Conservation (phyloP, 2,329 filamentous ascomycete species). For the Ceratocystis ficicola region DNA sequence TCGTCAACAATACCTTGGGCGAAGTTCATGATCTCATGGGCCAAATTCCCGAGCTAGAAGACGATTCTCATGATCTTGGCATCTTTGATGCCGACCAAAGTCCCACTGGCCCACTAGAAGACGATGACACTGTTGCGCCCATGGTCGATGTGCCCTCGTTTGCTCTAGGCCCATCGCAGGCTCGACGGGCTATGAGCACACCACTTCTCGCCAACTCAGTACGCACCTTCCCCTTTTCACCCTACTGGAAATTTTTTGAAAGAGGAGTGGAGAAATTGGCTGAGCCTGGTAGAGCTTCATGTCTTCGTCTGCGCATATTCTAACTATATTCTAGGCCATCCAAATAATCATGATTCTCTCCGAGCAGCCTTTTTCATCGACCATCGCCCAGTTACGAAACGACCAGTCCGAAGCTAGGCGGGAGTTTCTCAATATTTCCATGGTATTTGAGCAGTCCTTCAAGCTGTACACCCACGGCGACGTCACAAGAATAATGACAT, state of each 20-base stretch:
- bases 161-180: slow-evolving; percentile 30
- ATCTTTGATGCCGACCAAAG: slow-evolving; percentile 28
- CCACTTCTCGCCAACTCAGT: slow-evolving; percentile 34
- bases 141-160: slow-evolving; percentile 27
- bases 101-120: slow-evolving; percentile 27
- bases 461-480: slow-evolving; percentile 29
- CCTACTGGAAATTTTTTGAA: not conserved
- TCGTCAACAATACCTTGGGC: slow-evolving; percentile 34
- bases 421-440: slow-evolving; percentile 29
- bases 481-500: slow-evolving; percentile 26
- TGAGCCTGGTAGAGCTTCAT: not conserved
- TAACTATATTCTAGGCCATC: slow-evolving; percentile 26
- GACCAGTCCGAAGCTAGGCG: slow-evolving; percentile 29
- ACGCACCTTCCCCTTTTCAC: slow-evolving; percentile 24
- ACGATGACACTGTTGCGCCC: slow-evolving; percentile 27
- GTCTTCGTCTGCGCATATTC: not conserved
- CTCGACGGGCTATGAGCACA: slow-evolving; percentile 31
- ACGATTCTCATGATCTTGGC: slow-evolving; percentile 25
- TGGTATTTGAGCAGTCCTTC: slow-evolving; percentile 29
- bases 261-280: not conserved
- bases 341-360: slow-evolving; percentile 31
- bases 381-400: slow-evolving; percentile 27
- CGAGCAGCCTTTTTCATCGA: slow-evolving; percentile 28
- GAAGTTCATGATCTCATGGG: slow-evolving; percentile 32
- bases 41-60: slow-evolving; percentile 26